Conservation (phyloP, 148 eudicot species). For the Dianthus caryophyllus region DNA sequence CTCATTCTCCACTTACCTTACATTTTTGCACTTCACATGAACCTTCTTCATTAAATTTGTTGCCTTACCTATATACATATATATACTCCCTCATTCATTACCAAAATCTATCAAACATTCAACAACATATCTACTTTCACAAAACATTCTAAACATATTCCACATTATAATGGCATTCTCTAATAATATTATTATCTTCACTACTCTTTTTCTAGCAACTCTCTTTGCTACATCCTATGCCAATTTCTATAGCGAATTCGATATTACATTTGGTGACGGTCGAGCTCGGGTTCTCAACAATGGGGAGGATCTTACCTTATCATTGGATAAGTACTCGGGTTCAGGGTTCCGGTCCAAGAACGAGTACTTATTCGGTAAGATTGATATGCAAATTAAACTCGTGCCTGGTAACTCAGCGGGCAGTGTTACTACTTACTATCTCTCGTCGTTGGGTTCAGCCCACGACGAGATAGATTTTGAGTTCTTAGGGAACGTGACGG, state of each 20-base stretch:
- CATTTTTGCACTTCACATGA: not conserved
- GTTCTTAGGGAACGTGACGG: slow-evolving; percentile 30
- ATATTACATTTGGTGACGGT: slow-evolving; percentile 30
- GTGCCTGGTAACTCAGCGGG: slow-evolving; percentile 34
- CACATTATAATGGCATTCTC: slow-evolving; percentile 10
- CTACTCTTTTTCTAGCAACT: slow-evolving; percentile 18
- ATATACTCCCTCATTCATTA: not conserved
- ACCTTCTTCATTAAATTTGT: not conserved
- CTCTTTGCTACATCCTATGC: slow-evolving; percentile 5
- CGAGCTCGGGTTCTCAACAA: slow-evolving; percentile 27
- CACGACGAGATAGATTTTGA: slow-evolving; percentile 36
- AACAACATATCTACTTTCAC: no score
- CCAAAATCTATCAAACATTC: not conserved
- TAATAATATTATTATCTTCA: not conserved
- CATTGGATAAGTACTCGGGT: slow-evolving; percentile 27
- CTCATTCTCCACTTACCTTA: no score
- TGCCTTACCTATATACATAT: not conserved
- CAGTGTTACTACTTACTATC: slow-evolving; percentile 31
- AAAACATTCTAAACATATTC: no score
- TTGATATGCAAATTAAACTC: slow-evolving; percentile 32
- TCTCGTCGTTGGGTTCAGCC: slow-evolving; percentile 20
- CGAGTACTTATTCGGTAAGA: slow-evolving; percentile 30
- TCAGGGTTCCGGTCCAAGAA: slow-evolving; percentile 27
- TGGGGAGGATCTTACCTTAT: slow-evolving; percentile 30
- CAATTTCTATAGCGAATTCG: slow-evolving; percentile 23